A percentile compares a stretch with the other conserved stretches of the same genome.
Conservation (phyloP, 345 rosid genomes). For the Arabidopsis suecica region DNA sequence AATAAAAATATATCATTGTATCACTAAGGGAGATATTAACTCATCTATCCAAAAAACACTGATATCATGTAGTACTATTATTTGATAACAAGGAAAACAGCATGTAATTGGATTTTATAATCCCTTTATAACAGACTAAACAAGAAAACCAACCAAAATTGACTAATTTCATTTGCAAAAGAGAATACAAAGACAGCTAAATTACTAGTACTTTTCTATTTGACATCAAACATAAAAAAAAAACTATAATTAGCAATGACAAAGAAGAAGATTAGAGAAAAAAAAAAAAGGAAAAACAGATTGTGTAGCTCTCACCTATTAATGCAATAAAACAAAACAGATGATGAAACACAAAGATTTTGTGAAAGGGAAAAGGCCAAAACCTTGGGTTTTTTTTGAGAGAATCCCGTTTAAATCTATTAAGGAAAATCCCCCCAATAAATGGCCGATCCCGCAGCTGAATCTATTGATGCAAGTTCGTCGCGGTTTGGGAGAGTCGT, state of each 20-base stretch:
- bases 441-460: not conserved
- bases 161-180: constrained; percentile 18
- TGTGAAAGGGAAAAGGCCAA: constrained; percentile 10
- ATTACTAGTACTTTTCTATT: not conserved
- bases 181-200: constrained; percentile 13
- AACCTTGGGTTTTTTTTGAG: constrained; percentile 5
- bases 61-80: constrained; percentile 1
- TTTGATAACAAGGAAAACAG: not conserved
- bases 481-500: constrained; percentile 32
- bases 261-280: constrained; percentile 11
- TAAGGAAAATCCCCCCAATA: not conserved
- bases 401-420: not conserved
- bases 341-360: constrained; percentile 4
- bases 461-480: not conserved
- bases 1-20: not conserved
- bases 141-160: constrained; percentile 15
- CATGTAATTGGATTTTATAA: not conserved
- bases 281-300: not conserved
- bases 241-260: constrained; percentile 36
- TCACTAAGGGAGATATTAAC: not conserved
- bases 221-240: not conserved
- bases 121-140: not conserved
- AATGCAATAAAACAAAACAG: constrained; percentile 25
- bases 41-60: not conserved
- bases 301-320: constrained; percentile 25